Evolutionary conservation across 257 asterid genomes (phyloP), one percentile per base, ranked within the genome.

Genomic region (Anisodus acutangulus): DNA sequence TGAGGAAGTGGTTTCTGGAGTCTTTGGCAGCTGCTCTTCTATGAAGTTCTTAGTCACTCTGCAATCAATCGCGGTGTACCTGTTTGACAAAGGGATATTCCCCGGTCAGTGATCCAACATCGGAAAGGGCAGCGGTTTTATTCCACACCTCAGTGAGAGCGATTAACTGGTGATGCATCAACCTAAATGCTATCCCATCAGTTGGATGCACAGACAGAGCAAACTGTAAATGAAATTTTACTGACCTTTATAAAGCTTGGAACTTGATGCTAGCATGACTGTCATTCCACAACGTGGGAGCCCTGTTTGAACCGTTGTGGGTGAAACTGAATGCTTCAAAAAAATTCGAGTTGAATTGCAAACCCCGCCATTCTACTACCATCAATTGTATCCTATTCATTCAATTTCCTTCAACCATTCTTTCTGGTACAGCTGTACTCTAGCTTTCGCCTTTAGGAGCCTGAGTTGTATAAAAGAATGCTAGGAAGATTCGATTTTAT

Each of bases 161-260:
- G 10, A 22, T 76, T 7, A 26, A 12, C 26, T 22, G 63, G 81
- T 22, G 81, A 49, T 74, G 59, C 6, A 19, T 74, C 80, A 22
- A 16, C 31, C 54, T 16, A 39, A 41, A 22, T 51, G 47, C 63
- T 53, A 11, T 78, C 26, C 81, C 64, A 19, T 53, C 64, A 12
- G 81, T 74, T 49, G 81, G 63, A 76, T 78, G 47, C 26, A 47
- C 49, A 53, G 47, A 54, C 64, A 66, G 81, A 26, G 19, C 49
- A 1, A 78, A 53, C 49, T 78, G 81, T 78, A 78, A 53, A 53
- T 31, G 39, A 78, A 26, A 31, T 78, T 53, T 7, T 26, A 53
- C 64, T 0, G 47, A 31, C 19, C 15, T 78, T 15, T 53, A 15
- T 31, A 13, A 51, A 26, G 26, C 62, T 78, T 53, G n/a, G 43